phyloP scores from a whole-genome alignment of 75 land plant species.

The Adiantum capillusveneris region DNA sequence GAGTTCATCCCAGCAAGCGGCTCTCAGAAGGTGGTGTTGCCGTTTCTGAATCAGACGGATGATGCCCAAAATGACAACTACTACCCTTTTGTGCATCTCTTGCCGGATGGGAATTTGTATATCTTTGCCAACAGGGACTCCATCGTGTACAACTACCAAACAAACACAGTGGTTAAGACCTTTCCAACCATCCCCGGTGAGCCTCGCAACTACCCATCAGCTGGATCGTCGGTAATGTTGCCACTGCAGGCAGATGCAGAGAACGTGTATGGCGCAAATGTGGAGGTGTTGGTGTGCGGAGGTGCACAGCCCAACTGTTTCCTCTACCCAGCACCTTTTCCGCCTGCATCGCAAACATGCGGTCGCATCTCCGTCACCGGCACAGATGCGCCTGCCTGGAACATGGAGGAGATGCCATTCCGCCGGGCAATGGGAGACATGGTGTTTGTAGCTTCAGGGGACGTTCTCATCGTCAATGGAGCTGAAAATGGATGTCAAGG shows the following conservation, averaged over 20 bases:
- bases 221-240: conserved; percentile 29
- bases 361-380: conserved; percentile 46
- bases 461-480: conserved; percentile 17
- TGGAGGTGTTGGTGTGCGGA: conserved; percentile 53
- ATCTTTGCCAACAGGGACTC: conserved; percentile 73
- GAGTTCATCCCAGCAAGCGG: conserved; percentile 19
- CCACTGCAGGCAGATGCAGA: conserved; percentile 14
- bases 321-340: not conserved
- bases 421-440: conserved; percentile 28
- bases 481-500: conserved; percentile 18
- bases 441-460: conserved; percentile 9
- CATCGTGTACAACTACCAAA: conserved; percentile 39
- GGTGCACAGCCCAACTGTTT: conserved; percentile 40
- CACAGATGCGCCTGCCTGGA: conserved; percentile 37
- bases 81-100: conserved; percentile 41
- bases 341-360: conserved; percentile 22
- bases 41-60: conserved; percentile 8
- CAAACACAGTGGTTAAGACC: conserved; percentile 22
- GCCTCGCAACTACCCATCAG: conserved; percentile 48
- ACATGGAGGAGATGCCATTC: conserved; percentile 56
- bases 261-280: not conserved
- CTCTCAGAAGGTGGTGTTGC: not conserved
- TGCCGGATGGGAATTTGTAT: conserved; percentile 76
- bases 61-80: conserved; percentile 22
- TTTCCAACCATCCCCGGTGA: conserved; percentile 54